A percentile compares a stretch with the other conserved stretches of the same genome.
phyloP scores from a whole-genome alignment of 2,329 filamentous ascomycete species.

The Colletotrichum sublineola region DNA sequence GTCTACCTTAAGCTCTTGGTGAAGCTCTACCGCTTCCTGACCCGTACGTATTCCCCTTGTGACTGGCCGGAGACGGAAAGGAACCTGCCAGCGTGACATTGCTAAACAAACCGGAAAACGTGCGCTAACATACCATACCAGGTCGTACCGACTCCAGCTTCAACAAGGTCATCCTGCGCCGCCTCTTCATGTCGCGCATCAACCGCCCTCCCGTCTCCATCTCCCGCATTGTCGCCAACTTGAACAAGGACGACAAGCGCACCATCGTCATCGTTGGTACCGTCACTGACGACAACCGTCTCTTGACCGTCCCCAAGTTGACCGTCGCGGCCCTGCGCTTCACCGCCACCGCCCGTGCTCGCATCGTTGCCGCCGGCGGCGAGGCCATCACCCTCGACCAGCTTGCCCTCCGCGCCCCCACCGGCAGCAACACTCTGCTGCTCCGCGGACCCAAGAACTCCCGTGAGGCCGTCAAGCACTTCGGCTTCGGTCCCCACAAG shows the following conservation, averaged over 20 bases:
- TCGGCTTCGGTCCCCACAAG: constrained; percentile 97
- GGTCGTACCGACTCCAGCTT: constrained; percentile 96
- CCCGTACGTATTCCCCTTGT: constrained; percentile 74
- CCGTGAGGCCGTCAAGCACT: constrained; percentile 98
- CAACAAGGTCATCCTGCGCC: constrained; percentile 98
- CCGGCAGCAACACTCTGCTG: constrained; percentile 95
- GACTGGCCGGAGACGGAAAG: not conserved
- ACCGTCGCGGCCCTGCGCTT: constrained; percentile 95
- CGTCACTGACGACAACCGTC: constrained; percentile 97
- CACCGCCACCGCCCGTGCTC: constrained; percentile 94
- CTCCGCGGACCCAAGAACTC: constrained; percentile 98
- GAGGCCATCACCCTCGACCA: constrained; percentile 97
- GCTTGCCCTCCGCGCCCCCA: constrained; percentile 94
- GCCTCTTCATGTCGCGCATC: constrained; percentile 98
- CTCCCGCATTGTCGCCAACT: constrained; percentile 85
- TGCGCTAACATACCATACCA: constrained; percentile 51
- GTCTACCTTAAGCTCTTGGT: constrained; percentile 97
- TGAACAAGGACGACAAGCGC: constrained; percentile 79
- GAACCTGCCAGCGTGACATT: not conserved
- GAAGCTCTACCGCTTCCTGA: constrained; percentile 98
- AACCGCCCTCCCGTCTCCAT: constrained; percentile 97
- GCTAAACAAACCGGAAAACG: not conserved
- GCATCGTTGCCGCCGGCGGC: constrained; percentile 93
- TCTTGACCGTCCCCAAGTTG: constrained; percentile 90
- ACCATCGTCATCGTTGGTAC: constrained; percentile 95